Percentiles rank a stretch among this genome's conserved stretches.
Conservation (phyloP, 192 early-diverging fungal species). For the Piromyces sp. region DNA sequence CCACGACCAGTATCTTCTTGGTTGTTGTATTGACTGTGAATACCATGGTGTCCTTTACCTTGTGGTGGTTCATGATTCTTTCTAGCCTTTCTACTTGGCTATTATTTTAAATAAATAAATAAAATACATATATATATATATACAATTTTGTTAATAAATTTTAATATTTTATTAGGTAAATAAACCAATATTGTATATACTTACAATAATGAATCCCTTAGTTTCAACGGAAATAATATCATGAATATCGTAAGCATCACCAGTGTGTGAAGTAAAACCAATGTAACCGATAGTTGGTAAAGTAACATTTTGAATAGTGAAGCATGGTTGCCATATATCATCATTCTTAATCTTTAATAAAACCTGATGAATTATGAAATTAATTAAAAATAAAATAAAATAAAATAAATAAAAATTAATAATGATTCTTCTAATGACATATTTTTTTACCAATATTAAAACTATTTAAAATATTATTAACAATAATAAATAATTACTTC, state of each 20-base stretch:
- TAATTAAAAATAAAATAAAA: too few species aligned
- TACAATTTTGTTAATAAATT: too few species aligned
- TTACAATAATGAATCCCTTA: conserved; percentile 1
- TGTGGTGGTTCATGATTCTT: background rate
- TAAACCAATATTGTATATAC: too few species aligned
- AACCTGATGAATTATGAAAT: conserved; percentile 14
- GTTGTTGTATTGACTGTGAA: background rate
- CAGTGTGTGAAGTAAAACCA: conserved; percentile 83
- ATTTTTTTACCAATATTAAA: too few species aligned
- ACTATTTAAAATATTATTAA: too few species aligned
- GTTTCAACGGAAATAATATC: conserved; percentile 3
- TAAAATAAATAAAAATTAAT: too few species aligned
- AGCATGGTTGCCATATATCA: conserved; percentile 68
- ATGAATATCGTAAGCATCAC: conserved; percentile 62
- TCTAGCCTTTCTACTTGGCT: background rate
- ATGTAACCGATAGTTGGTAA: conserved; percentile 64
- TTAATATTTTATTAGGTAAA: too few species aligned
- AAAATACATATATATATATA: too few species aligned
- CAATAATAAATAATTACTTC: too few species aligned
- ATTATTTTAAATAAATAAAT: background rate
- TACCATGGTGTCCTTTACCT: background rate
- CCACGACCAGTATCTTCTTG: background rate
- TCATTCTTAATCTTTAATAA: conserved; percentile 30
- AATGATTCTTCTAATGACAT: too few species aligned
- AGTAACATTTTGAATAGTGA: conserved; percentile 56